Percentiles rank a stretch among this genome's conserved stretches.
phyloP scores from a whole-genome alignment of 140 eudicot species.

The Bidens hawaiensis region DNA sequence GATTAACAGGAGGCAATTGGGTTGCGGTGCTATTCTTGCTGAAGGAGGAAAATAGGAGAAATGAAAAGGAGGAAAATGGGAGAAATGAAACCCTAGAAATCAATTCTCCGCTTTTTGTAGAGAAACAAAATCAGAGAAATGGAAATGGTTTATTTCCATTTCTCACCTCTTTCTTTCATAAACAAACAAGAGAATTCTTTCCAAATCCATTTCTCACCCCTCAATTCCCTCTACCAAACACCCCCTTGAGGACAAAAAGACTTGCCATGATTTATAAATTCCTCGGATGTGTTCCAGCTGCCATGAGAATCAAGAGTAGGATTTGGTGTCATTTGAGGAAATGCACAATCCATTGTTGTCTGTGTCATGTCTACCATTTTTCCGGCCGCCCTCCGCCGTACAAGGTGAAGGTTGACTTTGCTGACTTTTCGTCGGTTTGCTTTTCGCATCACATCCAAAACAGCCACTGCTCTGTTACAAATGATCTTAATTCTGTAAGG shows the following conservation, averaged over 20 bases:
- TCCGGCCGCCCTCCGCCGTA: constrained; percentile 36
- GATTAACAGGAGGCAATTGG: too few relatives aligned
- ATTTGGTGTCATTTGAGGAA: constrained; percentile 28
- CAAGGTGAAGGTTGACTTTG: constrained; percentile 16
- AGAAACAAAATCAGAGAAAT: too few relatives aligned
- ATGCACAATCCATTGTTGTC: constrained; percentile 44
- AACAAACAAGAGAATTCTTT: too few relatives aligned
- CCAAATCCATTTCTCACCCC: too few relatives aligned
- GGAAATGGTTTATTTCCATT: too few relatives aligned
- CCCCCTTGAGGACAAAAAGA: neutral
- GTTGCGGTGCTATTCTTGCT: too few relatives aligned
- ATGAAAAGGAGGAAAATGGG: too few relatives aligned
- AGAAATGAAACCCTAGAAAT: too few relatives aligned
- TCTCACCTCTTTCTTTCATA: too few relatives aligned
- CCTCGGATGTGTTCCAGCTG: constrained; percentile 31
- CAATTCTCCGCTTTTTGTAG: too few relatives aligned
- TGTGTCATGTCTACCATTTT: constrained; percentile 45
- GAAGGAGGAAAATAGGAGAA: too few relatives aligned
- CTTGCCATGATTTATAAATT: constrained; percentile 74
- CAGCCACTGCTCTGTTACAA: constrained; percentile 92
- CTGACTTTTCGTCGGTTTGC: constrained; percentile 32
- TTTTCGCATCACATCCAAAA: constrained; percentile 48
- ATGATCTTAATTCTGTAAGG: constrained; percentile 27
- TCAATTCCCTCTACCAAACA: too few relatives aligned
- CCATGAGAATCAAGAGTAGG: constrained; percentile 40